Base-by-base conservation (phyloP, 2,329 filamentous ascomycete genomes). In the Epicoccum nigrum region DNA sequence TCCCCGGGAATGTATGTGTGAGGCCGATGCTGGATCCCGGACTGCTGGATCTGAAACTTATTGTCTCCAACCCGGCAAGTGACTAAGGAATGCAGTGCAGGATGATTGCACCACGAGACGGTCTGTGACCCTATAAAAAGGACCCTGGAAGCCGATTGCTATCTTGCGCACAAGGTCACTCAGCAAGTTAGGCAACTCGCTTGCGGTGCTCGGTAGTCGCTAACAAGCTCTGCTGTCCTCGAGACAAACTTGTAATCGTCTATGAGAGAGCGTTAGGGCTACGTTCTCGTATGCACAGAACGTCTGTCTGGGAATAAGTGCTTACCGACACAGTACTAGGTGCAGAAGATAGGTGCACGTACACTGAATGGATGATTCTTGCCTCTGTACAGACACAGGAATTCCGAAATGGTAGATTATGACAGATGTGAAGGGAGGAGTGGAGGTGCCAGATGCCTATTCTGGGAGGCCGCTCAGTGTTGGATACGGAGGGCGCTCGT, bases 31-130 rank as follows among this genome's bases (percentile, higher is more conserved):
- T 67, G 59, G 69, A 61, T 60, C 65, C 69, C 62, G 57, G 63
- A 62, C 60, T 66, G 60, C 58, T 62, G 54, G 67, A 69, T 72
- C 69, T 73, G 70, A 73, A 72, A 73, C 69, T 63, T 63, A 63
- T 56, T 67, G 60, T 65, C 58, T 66, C 64, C 51, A 63, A 64
- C 62, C 60, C 62, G 61, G 62, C 65, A 67, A 71, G 63, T 69
- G 64, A 69, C 64, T 65, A 60, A 53, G 64, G 64, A 67, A 71
- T 68, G 63, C 64, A 69, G 58, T 63, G 60, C 62, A 64, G 63
- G 61, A 60, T 70, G 65, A 66, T 64, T 62, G 68, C 65, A 65
- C 67, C 69, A 73, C 70, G 65, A 69, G 68, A 68, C 68, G 51
- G 59, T 67, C 64, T 66, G 69, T 72, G 69, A 67, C 59, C 58